A percentile compares a stretch with the other conserved stretches of the same genome.
phyloP scores from a whole-genome alignment of 805 yeast genomes.

The Saccharomycopsis javanensis region DNA sequence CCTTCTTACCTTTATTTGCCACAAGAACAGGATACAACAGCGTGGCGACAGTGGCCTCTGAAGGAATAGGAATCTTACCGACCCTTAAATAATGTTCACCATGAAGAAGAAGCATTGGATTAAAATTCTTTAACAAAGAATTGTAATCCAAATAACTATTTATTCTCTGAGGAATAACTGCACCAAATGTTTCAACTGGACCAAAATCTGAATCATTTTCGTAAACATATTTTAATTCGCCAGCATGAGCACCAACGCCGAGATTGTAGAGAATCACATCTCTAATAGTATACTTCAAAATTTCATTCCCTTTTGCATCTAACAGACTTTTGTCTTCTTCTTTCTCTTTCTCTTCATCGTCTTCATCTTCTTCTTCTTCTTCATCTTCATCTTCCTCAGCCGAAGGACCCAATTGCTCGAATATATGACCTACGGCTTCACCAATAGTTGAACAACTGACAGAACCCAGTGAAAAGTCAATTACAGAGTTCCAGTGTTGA shows the following conservation, averaged over 20 bases:
- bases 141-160: neutral
- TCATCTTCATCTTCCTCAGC: constrained; percentile 35
- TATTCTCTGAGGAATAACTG: constrained; percentile 55
- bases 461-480: constrained; percentile 38
- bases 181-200: constrained; percentile 72
- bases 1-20: constrained; percentile 79
- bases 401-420: constrained; percentile 43
- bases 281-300: constrained; percentile 51
- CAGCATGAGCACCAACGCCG: constrained; percentile 76
- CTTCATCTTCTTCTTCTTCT: constrained; percentile 37
- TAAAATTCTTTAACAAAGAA: constrained; percentile 65
- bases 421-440: constrained; percentile 73
- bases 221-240: constrained; percentile 68
- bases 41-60: constrained; percentile 53
- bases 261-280: constrained; percentile 78
- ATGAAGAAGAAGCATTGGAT: constrained; percentile 81
- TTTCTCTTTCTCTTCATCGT: constrained; percentile 37
- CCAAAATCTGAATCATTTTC: constrained; percentile 73
- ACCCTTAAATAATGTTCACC: constrained; percentile 90
- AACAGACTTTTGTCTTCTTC: constrained; percentile 37
- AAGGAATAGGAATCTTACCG: constrained; percentile 68
- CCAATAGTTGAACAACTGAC: constrained; percentile 45
- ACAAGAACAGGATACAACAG: constrained; percentile 60
- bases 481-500: constrained; percentile 56
- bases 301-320: constrained; percentile 31